Conservation (phyloP, 78 protist species). For the Acrasis kona region DNA sequence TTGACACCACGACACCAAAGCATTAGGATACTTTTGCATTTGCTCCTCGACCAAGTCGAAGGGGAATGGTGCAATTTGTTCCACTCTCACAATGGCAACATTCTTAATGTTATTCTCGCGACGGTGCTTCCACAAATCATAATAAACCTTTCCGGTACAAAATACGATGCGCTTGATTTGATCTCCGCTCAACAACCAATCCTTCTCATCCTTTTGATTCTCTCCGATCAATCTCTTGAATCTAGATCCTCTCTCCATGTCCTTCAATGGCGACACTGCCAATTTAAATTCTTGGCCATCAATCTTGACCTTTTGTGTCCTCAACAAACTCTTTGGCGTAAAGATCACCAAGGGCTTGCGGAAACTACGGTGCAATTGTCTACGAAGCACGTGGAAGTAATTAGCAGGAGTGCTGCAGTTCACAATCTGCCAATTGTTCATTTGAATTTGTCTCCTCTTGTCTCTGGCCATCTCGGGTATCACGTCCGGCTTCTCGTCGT, state of each 20-base stretch:
- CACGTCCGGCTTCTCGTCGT: constrained; percentile 25
- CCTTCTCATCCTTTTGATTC: background rate
- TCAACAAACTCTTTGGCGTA: constrained; percentile 74
- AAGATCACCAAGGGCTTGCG: constrained; percentile 83
- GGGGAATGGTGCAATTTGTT: constrained; percentile 94
- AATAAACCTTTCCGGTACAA: constrained; percentile 74
- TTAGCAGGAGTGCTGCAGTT: constrained; percentile 90
- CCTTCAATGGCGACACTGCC: constrained; percentile 33
- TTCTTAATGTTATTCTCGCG: constrained; percentile 7
- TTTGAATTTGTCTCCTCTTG: background rate
- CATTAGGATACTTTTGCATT: constrained; percentile 34
- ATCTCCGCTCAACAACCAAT: too few relatives aligned
- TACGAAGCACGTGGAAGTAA: constrained; percentile 86
- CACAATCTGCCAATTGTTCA: constrained; percentile 24
- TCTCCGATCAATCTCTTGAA: constrained; percentile 59
- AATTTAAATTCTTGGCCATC: too few relatives aligned
- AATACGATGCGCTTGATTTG: constrained; percentile 47
- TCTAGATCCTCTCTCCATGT: constrained; percentile 50
- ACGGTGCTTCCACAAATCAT: constrained; percentile 12
- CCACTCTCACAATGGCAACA: constrained; percentile 67
- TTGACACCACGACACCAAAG: constrained; percentile 78
- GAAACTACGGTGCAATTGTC: constrained; percentile 73
- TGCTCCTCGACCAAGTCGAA: constrained; percentile 58
- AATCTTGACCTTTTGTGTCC: constrained; percentile 45
- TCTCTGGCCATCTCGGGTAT: constrained; percentile 28